phyloP scores from a whole-genome alignment of 78 protist species.

The Andalucia godoyi region DNA sequence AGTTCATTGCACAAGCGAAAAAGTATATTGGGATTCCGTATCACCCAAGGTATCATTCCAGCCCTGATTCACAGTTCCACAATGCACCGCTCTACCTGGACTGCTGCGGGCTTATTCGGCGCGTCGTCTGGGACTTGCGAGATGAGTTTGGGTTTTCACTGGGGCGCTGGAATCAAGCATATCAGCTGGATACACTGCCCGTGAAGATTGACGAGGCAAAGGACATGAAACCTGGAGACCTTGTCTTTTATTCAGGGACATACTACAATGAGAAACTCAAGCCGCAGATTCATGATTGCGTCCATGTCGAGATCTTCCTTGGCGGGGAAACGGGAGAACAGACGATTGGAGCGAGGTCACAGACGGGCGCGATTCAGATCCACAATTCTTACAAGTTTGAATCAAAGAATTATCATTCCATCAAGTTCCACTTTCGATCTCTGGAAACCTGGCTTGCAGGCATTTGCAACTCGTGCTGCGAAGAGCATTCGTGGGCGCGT shows the following conservation, averaged over 20 bases:
- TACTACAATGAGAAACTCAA: not conserved
- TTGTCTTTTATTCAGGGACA: not conserved
- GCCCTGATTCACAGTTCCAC: too few relatives aligned
- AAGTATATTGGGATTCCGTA: too few relatives aligned
- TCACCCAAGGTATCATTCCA: too few relatives aligned
- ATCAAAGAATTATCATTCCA: not conserved
- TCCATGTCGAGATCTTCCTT: slow-evolving; percentile 9
- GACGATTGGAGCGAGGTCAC: slow-evolving; percentile 4
- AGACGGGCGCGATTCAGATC: not conserved
- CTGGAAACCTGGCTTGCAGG: slow-evolving; percentile 11
- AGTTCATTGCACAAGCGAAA: too few relatives aligned
- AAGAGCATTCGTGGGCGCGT: too few relatives aligned
- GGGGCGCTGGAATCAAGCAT: slow-evolving; percentile 20
- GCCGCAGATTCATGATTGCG: slow-evolving; percentile 1
- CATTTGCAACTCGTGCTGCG: too few relatives aligned
- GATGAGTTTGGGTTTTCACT: slow-evolving; percentile 2
- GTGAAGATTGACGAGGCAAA: not conserved
- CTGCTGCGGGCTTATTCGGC: slow-evolving; percentile 15
- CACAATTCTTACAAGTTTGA: not conserved
- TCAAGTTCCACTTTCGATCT: not conserved
- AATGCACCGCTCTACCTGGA: slow-evolving; percentile 12
- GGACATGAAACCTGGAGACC: slow-evolving; percentile 9
- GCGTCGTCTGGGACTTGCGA: not conserved
- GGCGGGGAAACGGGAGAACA: not conserved
- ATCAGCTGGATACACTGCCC: slow-evolving; percentile 12